phyloP scores from a whole-genome alignment of 257 asterid species.

The Eucommia ulmoides region DNA sequence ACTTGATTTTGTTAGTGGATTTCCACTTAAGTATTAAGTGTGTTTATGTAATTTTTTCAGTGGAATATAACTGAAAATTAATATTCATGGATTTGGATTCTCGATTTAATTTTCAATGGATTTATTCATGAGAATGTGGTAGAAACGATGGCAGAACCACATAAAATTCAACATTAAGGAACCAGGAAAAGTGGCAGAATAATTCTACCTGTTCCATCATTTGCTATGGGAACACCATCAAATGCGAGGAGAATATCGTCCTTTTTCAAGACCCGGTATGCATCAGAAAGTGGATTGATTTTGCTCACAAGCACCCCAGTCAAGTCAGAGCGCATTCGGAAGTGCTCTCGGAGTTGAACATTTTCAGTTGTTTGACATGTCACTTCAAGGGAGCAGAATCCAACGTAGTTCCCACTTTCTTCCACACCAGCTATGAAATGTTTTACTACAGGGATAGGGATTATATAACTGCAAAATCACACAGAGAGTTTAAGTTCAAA shows the following conservation, averaged over 20 bases:
- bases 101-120: no score
- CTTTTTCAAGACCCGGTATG: constrained; percentile 47
- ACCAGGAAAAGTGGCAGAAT: no score
- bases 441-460: constrained; percentile 89
- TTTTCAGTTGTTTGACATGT: constrained; percentile 95
- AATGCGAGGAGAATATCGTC: constrained; percentile 84
- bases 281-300: constrained; percentile 75
- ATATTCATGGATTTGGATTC: no score
- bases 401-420: constrained; percentile 74
- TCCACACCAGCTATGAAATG: constrained; percentile 81
- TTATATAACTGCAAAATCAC: constrained; percentile 54
- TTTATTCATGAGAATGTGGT: no score
- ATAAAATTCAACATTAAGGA: no score
- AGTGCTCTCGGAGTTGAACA: constrained; percentile 67
- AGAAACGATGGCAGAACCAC: no score
- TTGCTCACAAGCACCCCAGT: constrained; percentile 85
- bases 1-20: no score
- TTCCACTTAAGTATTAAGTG: no score
- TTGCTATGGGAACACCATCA: constrained; percentile 81
- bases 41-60: no score
- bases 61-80: no score
- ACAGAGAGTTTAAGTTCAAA: no score
- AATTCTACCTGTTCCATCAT: constrained; percentile 84
- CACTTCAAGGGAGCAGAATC: constrained; percentile 90
- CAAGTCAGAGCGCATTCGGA: constrained; percentile 50